These are phyloP conservation scores for Coprinopsis strossmayeri DNA, from an alignment of 768 basidiomycete species.

Conservation along the genomic window DNA sequence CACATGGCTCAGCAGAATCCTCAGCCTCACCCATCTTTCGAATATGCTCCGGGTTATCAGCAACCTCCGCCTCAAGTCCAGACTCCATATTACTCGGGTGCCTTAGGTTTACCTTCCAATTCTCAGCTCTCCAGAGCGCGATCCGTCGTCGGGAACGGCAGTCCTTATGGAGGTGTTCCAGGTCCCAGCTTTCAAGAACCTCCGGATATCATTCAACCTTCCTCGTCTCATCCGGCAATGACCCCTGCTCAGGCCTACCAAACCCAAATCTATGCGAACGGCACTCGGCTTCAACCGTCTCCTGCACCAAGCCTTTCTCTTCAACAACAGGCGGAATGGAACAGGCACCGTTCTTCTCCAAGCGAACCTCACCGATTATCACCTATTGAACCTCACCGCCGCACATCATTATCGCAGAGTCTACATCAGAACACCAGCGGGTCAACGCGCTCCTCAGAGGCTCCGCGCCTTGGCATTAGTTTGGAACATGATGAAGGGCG, in stretches of 20 bases:
- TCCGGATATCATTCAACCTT: conserved; percentile 41
- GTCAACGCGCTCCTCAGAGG: conserved; percentile 18
- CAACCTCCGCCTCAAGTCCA: conserved; percentile 14
- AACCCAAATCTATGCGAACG: conserved; percentile 58
- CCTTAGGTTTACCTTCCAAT: conserved; percentile 31
- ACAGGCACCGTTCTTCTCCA: conserved; percentile 23
- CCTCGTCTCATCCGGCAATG: conserved; percentile 40
- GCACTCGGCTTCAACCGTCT: conserved; percentile 20
- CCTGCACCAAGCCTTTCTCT: conserved; percentile 10
- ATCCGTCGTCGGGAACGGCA: conserved; percentile 41
- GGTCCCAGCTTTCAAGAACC: conserved; percentile 39
- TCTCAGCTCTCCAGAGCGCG: conserved; percentile 37
- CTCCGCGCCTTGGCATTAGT: conserved; percentile 31
- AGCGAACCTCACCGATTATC: conserved; percentile 11
- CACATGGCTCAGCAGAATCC: conserved; percentile 19
- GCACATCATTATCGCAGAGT: conserved; percentile 18
- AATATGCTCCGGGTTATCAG: conserved; percentile 21
- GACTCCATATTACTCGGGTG: conserved; percentile 14
- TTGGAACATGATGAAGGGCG: conserved; percentile 52
- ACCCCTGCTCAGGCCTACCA: conserved; percentile 81
- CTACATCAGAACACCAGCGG: conserved; percentile 20
- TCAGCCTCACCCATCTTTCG: conserved; percentile 20
- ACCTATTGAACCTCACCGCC: conserved; percentile 8
- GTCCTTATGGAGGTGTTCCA: conserved; percentile 31
- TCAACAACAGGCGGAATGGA: conserved; percentile 21